A percentile compares a stretch with the other conserved stretches of the same genome.
phyloP scores from a whole-genome alignment of 768 basidiomycete genomes.

The Tephrocybe sp. region DNA sequence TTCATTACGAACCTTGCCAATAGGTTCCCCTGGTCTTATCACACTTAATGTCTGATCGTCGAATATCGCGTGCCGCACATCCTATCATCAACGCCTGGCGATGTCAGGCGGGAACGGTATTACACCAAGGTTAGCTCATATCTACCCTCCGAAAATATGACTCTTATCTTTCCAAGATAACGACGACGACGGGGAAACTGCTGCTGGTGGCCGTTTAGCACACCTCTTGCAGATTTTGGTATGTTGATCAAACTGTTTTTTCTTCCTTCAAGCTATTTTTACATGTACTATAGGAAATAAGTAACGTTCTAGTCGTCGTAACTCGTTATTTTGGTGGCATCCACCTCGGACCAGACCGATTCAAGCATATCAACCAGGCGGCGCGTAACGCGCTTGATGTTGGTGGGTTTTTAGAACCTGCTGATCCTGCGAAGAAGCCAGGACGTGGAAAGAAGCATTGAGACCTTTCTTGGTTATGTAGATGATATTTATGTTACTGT shows the following conservation, averaged over 20 bases:
- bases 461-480: not conserved
- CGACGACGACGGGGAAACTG: constrained; percentile 92
- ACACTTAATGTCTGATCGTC: constrained; percentile 66
- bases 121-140: constrained; percentile 63
- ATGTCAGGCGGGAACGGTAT: constrained; percentile 60
- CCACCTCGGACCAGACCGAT: constrained; percentile 84
- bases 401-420: constrained; percentile 77
- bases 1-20: constrained; percentile 5
- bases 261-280: not conserved
- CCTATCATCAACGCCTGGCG: constrained; percentile 84
- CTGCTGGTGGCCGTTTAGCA: constrained; percentile 86
- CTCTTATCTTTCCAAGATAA: constrained; percentile 55
- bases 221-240: constrained; percentile 90
- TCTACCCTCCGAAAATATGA: not conserved
- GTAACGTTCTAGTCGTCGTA: constrained; percentile 86
- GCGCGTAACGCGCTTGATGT: constrained; percentile 87
- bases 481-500: not conserved
- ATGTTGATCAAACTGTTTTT: constrained; percentile 18
- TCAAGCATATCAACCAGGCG: constrained; percentile 93
- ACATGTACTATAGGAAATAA: constrained; percentile 53
- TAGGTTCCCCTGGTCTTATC: constrained; percentile 70
- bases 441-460: constrained; percentile 22
- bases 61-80: constrained; percentile 73
- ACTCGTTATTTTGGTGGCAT: constrained; percentile 94
- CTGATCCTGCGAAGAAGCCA: constrained; percentile 32